phyloP scores from a whole-genome alignment of 176 grass and related monocot species.

The Musa schizocarpa region DNA sequence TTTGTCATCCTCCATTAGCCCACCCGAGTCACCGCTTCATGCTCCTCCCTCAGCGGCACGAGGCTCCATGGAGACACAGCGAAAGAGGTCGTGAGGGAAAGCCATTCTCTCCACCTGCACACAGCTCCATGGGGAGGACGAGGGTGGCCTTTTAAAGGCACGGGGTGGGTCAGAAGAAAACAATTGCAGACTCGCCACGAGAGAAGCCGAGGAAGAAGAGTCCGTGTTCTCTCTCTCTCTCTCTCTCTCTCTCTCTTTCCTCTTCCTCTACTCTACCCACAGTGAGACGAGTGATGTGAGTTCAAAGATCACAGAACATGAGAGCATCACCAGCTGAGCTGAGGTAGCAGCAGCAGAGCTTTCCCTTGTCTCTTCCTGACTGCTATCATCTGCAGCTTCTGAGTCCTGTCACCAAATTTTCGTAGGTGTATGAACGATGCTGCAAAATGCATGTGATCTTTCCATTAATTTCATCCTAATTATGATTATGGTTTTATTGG shows the following conservation, averaged over 20 bases:
- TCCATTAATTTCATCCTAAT: not conserved
- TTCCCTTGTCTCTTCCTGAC: no score
- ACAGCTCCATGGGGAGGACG: not conserved
- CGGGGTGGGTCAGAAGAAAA: not conserved
- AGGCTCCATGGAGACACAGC: slow-evolving; percentile 30
- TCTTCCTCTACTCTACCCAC: not conserved
- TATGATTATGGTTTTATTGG: not conserved
- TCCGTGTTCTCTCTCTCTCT: not conserved
- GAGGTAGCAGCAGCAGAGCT: no score
- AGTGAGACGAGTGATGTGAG: no score
- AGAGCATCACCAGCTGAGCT: no score
- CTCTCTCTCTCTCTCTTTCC: not conserved
- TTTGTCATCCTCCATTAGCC: not conserved
- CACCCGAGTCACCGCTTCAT: slow-evolving; percentile 7
- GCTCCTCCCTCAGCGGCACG: not conserved
- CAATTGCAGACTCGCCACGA: slow-evolving; percentile 14
- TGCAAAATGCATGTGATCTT: no score
- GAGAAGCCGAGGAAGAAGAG: not conserved
- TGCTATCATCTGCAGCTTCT: no score
- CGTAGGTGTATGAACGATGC: no score
- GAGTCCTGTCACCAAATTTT: no score
- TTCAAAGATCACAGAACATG: no score
- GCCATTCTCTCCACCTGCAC: slow-evolving; percentile 21
- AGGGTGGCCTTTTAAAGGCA: slow-evolving; percentile 21
- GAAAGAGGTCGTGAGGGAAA: slow-evolving; percentile 55